Percentiles rank a stretch among this genome's conserved stretches.
Evolutionary conservation across 352 stramenopile genomes (phyloP).

Genomic region (Pythium volutum): DNA sequence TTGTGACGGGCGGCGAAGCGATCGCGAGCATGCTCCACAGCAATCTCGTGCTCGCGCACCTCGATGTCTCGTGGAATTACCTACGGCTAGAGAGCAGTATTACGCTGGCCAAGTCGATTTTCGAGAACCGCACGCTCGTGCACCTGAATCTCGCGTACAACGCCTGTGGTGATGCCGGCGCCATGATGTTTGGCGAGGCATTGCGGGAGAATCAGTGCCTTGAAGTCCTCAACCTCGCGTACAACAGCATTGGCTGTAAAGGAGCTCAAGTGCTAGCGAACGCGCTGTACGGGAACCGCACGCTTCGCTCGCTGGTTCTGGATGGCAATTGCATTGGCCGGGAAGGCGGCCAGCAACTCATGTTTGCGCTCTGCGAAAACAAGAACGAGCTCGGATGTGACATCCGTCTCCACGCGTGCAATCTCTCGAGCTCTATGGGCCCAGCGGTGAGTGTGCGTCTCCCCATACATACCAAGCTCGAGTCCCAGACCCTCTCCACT

Average conservation of each 20-base stretch:
- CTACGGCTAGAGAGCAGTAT: constrained; percentile 77
- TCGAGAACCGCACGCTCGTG: constrained; percentile 59
- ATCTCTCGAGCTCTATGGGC: constrained; percentile 29
- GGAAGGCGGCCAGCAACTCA: constrained; percentile 64
- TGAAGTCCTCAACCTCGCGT: constrained; percentile 64
- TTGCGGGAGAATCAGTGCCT: constrained; percentile 61
- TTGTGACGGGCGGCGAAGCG: constrained; percentile 84
- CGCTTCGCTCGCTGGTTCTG: constrained; percentile 60
- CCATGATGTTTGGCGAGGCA: constrained; percentile 75
- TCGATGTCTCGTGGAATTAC: constrained; percentile 91
- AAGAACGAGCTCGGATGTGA: constrained; percentile 45
- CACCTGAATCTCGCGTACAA: constrained; percentile 80
- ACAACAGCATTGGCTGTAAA: constrained; percentile 77
- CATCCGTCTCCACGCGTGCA: constrained; percentile 62
- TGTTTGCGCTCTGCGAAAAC: constrained; percentile 66
- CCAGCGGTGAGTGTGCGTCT: neutral
- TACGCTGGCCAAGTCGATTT: constrained; percentile 56
- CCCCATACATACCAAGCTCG: neutral
- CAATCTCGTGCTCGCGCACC: constrained; percentile 70
- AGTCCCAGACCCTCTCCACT: neutral
- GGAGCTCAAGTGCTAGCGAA: constrained; percentile 70
- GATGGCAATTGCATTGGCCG: constrained; percentile 75
- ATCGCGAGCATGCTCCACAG: constrained; percentile 84
- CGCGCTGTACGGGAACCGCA: constrained; percentile 52
- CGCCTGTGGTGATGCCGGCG: constrained; percentile 61